Evolutionary conservation across 768 basidiomycete species (phyloP), one percentile per base, ranked within the genome.

Genomic region (Kwoniella sp.): DNA sequence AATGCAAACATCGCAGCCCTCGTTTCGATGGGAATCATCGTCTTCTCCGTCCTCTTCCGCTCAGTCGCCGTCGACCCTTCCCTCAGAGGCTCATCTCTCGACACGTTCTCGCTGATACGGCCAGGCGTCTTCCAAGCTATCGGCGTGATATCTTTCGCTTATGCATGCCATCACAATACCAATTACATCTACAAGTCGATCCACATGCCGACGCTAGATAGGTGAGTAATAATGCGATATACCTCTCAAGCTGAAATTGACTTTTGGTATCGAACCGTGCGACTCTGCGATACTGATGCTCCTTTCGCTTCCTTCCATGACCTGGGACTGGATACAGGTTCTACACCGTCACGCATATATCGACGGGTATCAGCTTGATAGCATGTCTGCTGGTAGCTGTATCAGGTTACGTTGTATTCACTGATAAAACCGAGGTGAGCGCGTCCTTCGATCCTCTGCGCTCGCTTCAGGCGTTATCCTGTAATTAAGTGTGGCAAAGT

Each of bases 101-200:
- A 88, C 73, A 86, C 89, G 8, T 89, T 90, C 75, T 88, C 91
- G 1, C 51, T 96, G 65, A 82, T 95, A 48, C 86, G 86, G 23
- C 86, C 90, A 0, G 90, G 93, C 1, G 84, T 97, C 25, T 92
- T 96, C 76, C 92, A 92, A 78, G 94, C 96, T 30, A 94, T 97
- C 53, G 96, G 95, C 25, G 96, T 99, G 67, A 99, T 99, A 74
- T 79, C 77, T 37, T 80, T 82, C 69, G 79, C 79, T 50, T 97
- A 93, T 74, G 94, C 96, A 23, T 77, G 75, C 78, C 95, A 99
- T 80, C 96, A 98, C 81, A 99, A 99, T 79, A 93, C 93, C 9
- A 86, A 97, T 58, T 85, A 98, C 69, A 97, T 99, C 71, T 99
- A 97, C 74, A 93, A 94, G 54, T 91, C 90, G 73, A 82, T 99